phyloP scores from a whole-genome alignment of 805 yeast species.

The Candida coquimbonensis region DNA sequence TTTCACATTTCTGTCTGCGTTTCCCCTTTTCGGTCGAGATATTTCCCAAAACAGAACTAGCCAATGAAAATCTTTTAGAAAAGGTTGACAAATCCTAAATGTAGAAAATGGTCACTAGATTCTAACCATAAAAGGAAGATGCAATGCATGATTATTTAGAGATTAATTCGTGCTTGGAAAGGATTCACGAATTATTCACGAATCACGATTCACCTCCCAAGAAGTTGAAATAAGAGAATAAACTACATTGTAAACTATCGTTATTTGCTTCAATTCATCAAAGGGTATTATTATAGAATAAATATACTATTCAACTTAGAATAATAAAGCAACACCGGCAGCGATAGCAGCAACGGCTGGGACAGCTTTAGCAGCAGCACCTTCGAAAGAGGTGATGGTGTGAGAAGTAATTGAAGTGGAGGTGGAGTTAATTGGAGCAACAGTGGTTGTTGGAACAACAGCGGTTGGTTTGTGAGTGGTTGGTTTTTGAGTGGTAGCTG shows the following conservation, averaged over 20 bases:
- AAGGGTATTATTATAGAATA: conserved; percentile 3
- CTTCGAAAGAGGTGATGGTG: conserved; percentile 28
- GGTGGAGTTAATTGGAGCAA: conserved; percentile 12
- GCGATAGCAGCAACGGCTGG: conserved; percentile 43
- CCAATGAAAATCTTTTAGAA: not conserved
- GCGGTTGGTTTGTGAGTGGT: not conserved
- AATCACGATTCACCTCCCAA: too few relatives aligned
- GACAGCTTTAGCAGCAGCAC: conserved; percentile 38
- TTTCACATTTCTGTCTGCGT: too few relatives aligned
- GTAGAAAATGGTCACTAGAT: too few relatives aligned
- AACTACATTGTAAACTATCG: not conserved
- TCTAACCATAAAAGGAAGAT: not conserved
- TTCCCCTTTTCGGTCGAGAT: not conserved
- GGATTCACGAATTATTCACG: too few relatives aligned
- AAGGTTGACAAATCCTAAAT: too few relatives aligned
- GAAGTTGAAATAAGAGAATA: not conserved
- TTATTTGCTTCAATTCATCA: not conserved
- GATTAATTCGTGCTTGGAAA: too few relatives aligned
- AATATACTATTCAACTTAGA: conserved; percentile 25
- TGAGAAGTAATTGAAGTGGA: conserved; percentile 1
- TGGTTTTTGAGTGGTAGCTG: not conserved
- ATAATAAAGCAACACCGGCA: conserved; percentile 44
- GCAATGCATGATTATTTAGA: too few relatives aligned
- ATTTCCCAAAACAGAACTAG: not conserved
- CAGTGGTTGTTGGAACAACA: not conserved